These are phyloP conservation scores for Fusarium sp. DNA, from an alignment of 2,329 filamentous ascomycete species.

Conservation along the genomic window DNA sequence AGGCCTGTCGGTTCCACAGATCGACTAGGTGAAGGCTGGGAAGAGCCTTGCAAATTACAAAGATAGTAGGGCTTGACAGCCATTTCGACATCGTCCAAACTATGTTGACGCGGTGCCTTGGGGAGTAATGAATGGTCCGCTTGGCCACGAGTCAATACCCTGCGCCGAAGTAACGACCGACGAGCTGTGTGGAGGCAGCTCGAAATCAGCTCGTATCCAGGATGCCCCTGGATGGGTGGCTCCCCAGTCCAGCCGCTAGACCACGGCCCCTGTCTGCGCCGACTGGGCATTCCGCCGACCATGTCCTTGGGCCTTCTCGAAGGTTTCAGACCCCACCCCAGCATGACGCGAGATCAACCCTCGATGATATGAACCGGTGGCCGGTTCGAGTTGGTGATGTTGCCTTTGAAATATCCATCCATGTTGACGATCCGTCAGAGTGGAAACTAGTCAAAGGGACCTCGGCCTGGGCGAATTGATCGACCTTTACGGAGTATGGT, in stretches of 20 bases:
- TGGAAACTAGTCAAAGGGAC: conserved; percentile 22
- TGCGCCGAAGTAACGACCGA: conserved; percentile 36
- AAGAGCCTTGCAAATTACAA: conserved; percentile 27
- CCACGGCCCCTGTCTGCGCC: conserved; percentile 33
- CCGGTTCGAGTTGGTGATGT: conserved; percentile 30
- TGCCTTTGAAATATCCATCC: conserved; percentile 35
- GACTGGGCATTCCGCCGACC: conserved; percentile 46
- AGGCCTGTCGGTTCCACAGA: conserved; percentile 32
- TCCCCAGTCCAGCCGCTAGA: conserved; percentile 35
- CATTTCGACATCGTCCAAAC: conserved; percentile 20
- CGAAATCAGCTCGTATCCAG: conserved; percentile 43
- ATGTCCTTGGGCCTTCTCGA: conserved; percentile 49
- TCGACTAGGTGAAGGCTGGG: conserved; percentile 27
- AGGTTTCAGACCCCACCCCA: conserved; percentile 45
- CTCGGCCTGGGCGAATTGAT: conserved; percentile 32
- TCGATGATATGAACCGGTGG: conserved; percentile 42
- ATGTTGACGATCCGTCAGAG: conserved; percentile 42
- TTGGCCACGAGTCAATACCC: conserved; percentile 42
- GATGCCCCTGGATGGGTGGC: conserved; percentile 23
- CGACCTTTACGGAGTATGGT: conserved; percentile 5
- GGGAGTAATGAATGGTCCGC: conserved; percentile 36
- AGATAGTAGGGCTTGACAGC: conserved; percentile 23
- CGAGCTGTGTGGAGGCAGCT: conserved; percentile 28
- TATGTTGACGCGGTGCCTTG: conserved; percentile 24
- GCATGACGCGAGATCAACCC: conserved; percentile 46